A percentile compares a stretch with the other conserved stretches of the same genome.
These are phyloP conservation scores for Aureobasidium subglaciale DNA, from an alignment of 2,329 filamentous ascomycete species.

Conservation along the genomic window DNA sequence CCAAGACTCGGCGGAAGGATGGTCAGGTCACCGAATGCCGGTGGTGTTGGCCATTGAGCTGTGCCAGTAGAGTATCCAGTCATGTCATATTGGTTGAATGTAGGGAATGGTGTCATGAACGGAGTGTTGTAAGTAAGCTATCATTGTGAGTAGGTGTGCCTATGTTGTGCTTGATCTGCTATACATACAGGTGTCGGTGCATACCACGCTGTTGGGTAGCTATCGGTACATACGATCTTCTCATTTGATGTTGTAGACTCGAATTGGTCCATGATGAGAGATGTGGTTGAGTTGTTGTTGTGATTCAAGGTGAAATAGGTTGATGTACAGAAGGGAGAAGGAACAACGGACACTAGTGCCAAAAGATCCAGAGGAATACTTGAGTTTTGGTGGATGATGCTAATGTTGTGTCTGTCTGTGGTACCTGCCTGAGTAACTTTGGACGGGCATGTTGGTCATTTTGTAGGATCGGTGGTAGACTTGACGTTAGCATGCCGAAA, in stretches of 20 bases:
- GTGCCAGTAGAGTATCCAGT: slow-evolving; percentile 21
- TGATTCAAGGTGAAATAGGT: neutral
- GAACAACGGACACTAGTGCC: neutral
- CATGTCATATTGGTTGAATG: slow-evolving; percentile 20
- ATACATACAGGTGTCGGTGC: slow-evolving; percentile 8
- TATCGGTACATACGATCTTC: slow-evolving; percentile 9
- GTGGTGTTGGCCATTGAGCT: slow-evolving; percentile 15
- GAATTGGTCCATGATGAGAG: slow-evolving; percentile 11
- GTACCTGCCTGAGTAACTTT: slow-evolving; percentile 9
- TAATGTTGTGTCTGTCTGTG: neutral
- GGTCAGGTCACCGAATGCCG: slow-evolving; percentile 1
- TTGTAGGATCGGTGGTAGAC: slow-evolving; percentile 10
- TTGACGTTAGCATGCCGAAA: slow-evolving; percentile 7
- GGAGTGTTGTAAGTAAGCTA: slow-evolving; percentile 25
- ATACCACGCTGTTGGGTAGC: slow-evolving; percentile 11
- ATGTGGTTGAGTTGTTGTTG: neutral
- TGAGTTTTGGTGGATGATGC: slow-evolving; percentile 9
- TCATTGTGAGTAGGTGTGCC: neutral
- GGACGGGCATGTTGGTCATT: slow-evolving; percentile 6
- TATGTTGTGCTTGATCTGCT: neutral
- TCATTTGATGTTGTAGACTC: slow-evolving; percentile 5
- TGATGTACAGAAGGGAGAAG: neutral
- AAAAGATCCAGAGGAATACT: neutral
- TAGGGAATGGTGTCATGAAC: slow-evolving; percentile 29
- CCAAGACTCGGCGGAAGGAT: neutral